A percentile compares a stretch with the other conserved stretches of the same genome.
phyloP scores from a whole-genome alignment of 139 green algal genomes.

The Tetraselmis chui region DNA sequence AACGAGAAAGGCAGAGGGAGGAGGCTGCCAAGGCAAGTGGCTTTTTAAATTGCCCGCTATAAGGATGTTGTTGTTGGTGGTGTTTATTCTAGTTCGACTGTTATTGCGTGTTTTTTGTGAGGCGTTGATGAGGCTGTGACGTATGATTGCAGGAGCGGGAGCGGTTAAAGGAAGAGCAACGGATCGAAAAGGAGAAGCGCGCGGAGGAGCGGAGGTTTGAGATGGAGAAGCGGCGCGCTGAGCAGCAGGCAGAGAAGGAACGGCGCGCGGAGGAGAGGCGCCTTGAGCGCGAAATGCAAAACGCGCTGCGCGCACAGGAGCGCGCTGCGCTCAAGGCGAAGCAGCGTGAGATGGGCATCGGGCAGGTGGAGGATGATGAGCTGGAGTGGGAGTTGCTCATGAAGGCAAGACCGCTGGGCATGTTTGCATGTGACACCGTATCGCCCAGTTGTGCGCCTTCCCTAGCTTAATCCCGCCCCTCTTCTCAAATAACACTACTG shows the following conservation, averaged over 20 bases:
- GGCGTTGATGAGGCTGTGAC: constrained; percentile 5
- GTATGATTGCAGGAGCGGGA: not conserved
- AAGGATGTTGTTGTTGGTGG: too few relatives aligned
- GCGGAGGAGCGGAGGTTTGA: constrained; percentile 7
- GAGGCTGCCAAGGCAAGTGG: not conserved
- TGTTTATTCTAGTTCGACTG: not conserved
- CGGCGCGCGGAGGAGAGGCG: constrained; percentile 21
- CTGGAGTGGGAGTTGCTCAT: constrained; percentile 63
- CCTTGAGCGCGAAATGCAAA: constrained; percentile 65
- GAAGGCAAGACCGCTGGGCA: constrained; percentile 5
- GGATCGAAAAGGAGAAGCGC: constrained; percentile 12
- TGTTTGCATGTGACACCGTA: constrained; percentile 8
- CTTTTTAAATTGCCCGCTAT: too few relatives aligned
- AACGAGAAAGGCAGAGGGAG: not conserved
- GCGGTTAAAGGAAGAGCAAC: not conserved
- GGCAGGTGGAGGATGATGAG: constrained; percentile 66
- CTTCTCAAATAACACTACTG: too few relatives aligned
- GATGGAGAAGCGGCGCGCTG: constrained; percentile 11
- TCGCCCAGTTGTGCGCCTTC: not conserved
- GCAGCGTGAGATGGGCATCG: constrained; percentile 19
- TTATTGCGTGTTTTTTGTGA: not conserved
- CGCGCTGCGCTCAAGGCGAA: constrained; percentile 30
- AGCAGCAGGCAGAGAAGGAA: constrained; percentile 22
- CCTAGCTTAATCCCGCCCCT: too few relatives aligned
- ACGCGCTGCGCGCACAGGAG: constrained; percentile 47